Evolutionary conservation across 768 basidiomycete species (phyloP), one percentile per base, ranked within the genome.

Genomic region (Auriscalpium vulgare): DNA sequence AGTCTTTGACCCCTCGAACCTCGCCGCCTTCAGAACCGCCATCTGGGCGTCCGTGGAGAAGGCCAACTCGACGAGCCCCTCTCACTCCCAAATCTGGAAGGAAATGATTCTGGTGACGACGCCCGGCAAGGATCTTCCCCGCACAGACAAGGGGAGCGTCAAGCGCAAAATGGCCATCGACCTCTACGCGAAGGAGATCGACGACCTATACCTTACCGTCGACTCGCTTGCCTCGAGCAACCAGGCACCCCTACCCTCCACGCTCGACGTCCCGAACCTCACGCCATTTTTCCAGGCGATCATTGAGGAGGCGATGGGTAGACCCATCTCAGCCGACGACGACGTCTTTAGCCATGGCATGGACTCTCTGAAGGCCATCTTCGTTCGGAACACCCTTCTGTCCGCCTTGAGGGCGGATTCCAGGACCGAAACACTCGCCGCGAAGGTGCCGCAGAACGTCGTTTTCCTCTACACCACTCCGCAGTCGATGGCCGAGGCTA

Each of bases 41-140:
- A 36, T 23, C 37, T 63, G 64, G 64, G 55, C 63, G 4, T 43
- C 44, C 10, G 58, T 65, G 3, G 65, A 65, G 35, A 53, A 62
- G 23, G 62, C 62, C 8, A 66, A 66, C 51, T 43, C 11, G 14
- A 21, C 45, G 7, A 61, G 59, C 5, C 64, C 65, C 1, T 50
- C 59, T 35, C 62, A 62, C 52, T 63, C 60, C 3, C 56, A 61
- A 21, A 63, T 66, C 19, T 66, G 62, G 56, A 65, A 63, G 51
- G 65, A 67, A 53, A 65, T 65, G 64, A 62, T 67, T 14, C 11
- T 66, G 6, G 53, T 65, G 13, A 59, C 65, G 5, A 36, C 54
- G 3, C 56, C 65, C 4, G 47, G 11, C n/a, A 62, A 58, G 55
- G 60, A 62, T 2, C 38, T 66, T 8, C 54, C 56, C 2, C 55